Evolutionary conservation across 805 yeast species (phyloP), one percentile per base, ranked within the genome.

Genomic region (Teunomyces lycoperdinae): DNA sequence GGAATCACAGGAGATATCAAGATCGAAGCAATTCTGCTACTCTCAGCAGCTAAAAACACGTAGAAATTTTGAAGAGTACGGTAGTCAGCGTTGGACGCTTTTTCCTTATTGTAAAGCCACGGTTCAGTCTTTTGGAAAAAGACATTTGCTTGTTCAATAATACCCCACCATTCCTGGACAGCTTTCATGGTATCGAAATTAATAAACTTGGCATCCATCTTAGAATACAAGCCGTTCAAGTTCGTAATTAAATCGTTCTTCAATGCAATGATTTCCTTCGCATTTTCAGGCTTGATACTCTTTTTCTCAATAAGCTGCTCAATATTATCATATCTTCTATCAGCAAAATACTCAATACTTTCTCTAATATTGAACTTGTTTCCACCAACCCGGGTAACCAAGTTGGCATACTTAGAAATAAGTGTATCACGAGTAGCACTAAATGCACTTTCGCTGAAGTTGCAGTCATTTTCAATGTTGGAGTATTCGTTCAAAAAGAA

Each of bases 391-490:
- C 99, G 74, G 51, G 84, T 79, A 16, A 86, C 73, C 43, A 91
- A 71, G 59, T 92, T 94, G 41, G 94, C 90, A 68, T 84, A 84
- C 62, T 91, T 91, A 50, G 89, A 89, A 48, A 89, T 83, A 35
- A 92, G 71, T 55, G 82, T 80, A 30, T 81, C 83, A 52, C 95
- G 75, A 5, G 82, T 67, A 28, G 63, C 61, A 36, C 68, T 68
- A 47, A 87, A 68, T 35, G 74, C 74, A 11, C 68, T 76, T 44
- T 84, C 87, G 29, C 84, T 78, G 62, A 85, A 94, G 56, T 90
- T 90, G 55, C 91, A 81, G 66, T 94, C 99, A 27, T 79, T 75
- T 24, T 80, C 85, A 30, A 94, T 66, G 32, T 83, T 82, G 1
- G 96, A 85, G 60, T 85, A 85, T 56, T 85, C 87, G 66, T 85